phyloP scores from a whole-genome alignment of 2,329 filamentous ascomycete genomes.

The Epicoccum nigrum region DNA sequence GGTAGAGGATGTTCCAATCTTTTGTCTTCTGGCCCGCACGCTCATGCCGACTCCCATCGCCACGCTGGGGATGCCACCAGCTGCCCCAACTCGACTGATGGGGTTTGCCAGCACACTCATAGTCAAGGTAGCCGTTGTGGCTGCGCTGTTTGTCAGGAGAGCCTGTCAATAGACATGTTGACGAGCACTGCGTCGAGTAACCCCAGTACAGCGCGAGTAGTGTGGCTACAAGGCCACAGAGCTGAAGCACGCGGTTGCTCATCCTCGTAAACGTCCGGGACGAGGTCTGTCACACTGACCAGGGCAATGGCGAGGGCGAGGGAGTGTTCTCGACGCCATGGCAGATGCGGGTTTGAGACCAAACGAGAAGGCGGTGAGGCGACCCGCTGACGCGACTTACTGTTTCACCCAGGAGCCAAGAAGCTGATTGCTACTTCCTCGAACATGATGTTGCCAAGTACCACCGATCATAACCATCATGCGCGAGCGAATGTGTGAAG shows the following conservation, averaged over 20 bases:
- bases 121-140: slow-evolving; percentile 30
- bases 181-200: not conserved
- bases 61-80: slow-evolving; percentile 44
- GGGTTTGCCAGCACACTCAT: slow-evolving; percentile 37
- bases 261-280: not conserved
- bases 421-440: no score
- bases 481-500: no score
- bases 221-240: not conserved
- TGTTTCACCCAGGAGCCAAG: no score
- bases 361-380: slow-evolving; percentile 19
- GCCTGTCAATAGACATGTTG: not conserved
- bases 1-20: slow-evolving; percentile 59
- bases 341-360: not conserved
- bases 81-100: slow-evolving; percentile 43
- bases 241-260: not conserved
- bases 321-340: not conserved
- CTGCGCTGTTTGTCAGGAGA: not conserved
- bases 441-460: no score
- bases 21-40: slow-evolving; percentile 35
- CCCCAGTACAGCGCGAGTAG: slow-evolving; percentile 12
- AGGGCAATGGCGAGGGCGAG: not conserved
- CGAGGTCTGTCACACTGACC: not conserved
- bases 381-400: not conserved
- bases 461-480: no score
- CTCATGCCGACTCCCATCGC: slow-evolving; percentile 20